Base-by-base conservation (phyloP, 192 early-diverging fungal species). In the Paraglomus occultum region DNA sequence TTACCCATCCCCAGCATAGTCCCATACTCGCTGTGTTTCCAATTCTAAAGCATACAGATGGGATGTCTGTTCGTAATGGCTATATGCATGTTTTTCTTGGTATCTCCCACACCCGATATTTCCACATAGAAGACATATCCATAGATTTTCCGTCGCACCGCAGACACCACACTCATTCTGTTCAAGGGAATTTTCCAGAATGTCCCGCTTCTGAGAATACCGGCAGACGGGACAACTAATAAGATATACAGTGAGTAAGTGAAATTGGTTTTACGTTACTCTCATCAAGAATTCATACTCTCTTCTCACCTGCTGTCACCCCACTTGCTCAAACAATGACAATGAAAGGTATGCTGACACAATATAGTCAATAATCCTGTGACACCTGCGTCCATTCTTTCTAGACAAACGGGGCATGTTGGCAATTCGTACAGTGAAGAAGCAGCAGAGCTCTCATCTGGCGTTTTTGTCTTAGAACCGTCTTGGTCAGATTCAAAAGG, bases 61-160 rank as follows among this genome's bases (percentile, higher is more conserved):
- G 31, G 81, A 74, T 5, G 94, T 95, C 42, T 87, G 85, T 51
- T 75, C 79, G 72, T 92, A 99, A 73, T 99, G 97, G 42, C 81
- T 79, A 53, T 92, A 90, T 0, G 97, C 97, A 72, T 98, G 96
- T 18, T 84, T 94, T 17, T 85, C 84, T 51, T 91, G 87, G 72
- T 99, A 99, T 51, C 97, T 79, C 7, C 97, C 97, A 74, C 97
- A 99, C 0, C 97, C 97, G 42, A 99, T 88, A 62, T 94, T 88
- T 1, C 94, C 96, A 76, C 97, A 99, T 31, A 99, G 89, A 50
- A 99, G 79, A 70, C 97, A 99, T 46, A 97, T 96, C 97, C 97
- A 99, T 50, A 99, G 80, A 62, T 90, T 90, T 51, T 88, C 85
- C 4, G 74, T 84, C 8, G 88, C 80, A n/a, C 83, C 81, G 73